Evolutionary conservation across 495 filamentous ascomycete genomes (phyloP), one percentile per base, ranked within the genome.

Genomic region (Neurospora cerealis): DNA sequence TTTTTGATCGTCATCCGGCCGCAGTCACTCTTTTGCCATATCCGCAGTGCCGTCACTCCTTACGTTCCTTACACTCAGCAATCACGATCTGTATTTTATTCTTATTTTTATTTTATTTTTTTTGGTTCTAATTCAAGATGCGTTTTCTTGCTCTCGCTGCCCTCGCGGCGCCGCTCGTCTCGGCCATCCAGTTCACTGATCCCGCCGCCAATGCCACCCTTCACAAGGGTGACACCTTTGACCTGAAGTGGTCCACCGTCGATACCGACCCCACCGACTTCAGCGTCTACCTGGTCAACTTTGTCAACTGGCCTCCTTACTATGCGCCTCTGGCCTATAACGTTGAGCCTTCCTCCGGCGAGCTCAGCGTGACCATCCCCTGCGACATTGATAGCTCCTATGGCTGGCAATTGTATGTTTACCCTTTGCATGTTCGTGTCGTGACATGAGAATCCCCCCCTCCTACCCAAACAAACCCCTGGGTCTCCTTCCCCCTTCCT

Each of bases 241-340:
- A 71, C 11, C 79, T 86, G 46, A 77, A 77, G 21, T 86, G 84
- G 84, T 74, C 76, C 70, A 82, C 78, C 62, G 84, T 86, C 73
- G 84, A 86, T 78, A 86, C 84, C 19, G 84, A 86, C 74, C 83
- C 84, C 17, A 72, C 76, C 71, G 66, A 40, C 70, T 83, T 86
- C 80, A 82, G 79, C 77, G 74, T 86, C 74, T 85, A 82, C 73
- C 81, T 86, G 34, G 82, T 83, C 81, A 86, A 86, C 83, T 86
- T 86, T 78, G 81, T 84, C 74, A 79, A 83, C 76, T 86, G 82
- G 83, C 84, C 84, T 38, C 84, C 84, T 3, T 79, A 77, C 70
- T 84, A 84, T 74, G 78, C 81, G 36, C 75, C 83, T 7, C 75
- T 86, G 44, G 83, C 84, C 24, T 21, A 74, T 28, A 73, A 83